Base-by-base conservation (phyloP, 495 filamentous ascomycete genomes). In the Pseudotulostoma volvatum region DNA sequence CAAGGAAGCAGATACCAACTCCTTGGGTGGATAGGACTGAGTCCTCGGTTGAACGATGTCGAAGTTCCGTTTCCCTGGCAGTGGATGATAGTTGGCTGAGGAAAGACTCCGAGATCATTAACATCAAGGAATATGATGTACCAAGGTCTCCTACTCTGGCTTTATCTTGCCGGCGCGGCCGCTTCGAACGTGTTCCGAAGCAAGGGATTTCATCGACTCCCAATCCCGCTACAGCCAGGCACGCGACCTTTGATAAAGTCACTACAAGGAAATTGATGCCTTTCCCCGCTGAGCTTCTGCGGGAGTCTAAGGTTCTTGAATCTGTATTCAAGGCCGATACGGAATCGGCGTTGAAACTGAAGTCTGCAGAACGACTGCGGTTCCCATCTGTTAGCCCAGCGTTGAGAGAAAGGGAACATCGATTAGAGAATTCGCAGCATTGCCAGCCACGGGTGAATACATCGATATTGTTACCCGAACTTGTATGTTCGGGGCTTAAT, bases 81-180 rank as follows among this genome's bases (percentile, higher is more conserved):
- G 28, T 16, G 14, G 19, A 31, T 9, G 45, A 55, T 20, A n/a
- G n/a, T n/a, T 67, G 63, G 63, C 40, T 67, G 40, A 62, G 49
- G 42, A 64, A 59, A 34, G 56, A 61, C n/a, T 48, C 50, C 9
- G 49, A 43, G 9, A 46, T 43, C 5, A 53, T 53, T 39, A 48
- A 54, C 7, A 62, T 62, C 36, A 44, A 39, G 7, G 47, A 48
- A 21, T 45, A 59, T n/a, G 57, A 64, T 7, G 61, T 60, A 2
- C 63, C 63, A 16, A 62, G 52, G 9, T 67, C 63, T 5, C 63
- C 63, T n/a, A n/a, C n/a, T n/a, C n/a, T n/a, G n/a, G n/a, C n/a
- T n/a, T n/a, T n/a, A 5, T 36, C 39, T 19, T 35, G 19, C 20
- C 39, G 39, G 1, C 36, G 31, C 31, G 19, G 32, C 11, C 23